These are phyloP conservation scores for Fusarium sarcochroum DNA, from an alignment of 2,329 filamentous ascomycete genomes.

Conservation along the genomic window DNA sequence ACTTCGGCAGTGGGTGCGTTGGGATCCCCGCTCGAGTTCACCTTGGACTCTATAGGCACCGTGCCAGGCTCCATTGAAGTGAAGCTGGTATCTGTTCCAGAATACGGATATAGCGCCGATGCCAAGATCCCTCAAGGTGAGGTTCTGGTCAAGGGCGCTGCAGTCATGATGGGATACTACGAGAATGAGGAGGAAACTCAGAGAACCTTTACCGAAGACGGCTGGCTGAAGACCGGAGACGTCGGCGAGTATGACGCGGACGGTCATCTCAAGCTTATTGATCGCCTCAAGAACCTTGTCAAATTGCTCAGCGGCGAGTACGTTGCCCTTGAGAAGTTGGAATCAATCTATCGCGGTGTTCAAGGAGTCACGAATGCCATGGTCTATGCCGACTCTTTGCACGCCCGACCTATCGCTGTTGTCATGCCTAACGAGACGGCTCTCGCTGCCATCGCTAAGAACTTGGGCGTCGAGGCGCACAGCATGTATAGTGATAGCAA, in stretches of 20 bases:
- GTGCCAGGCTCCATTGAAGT: conserved; percentile 83
- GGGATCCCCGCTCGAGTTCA: conserved; percentile 87
- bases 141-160: conserved; percentile 85
- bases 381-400: conserved; percentile 81
- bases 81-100: conserved; percentile 90
- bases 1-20: conserved; percentile 85
- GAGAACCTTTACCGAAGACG: conserved; percentile 81
- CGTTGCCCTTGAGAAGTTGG: conserved; percentile 96
- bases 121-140: conserved; percentile 88
- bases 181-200: conserved; percentile 87
- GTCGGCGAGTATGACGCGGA: conserved; percentile 88
- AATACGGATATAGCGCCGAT: conserved; percentile 84
- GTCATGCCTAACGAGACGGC: conserved; percentile 77
- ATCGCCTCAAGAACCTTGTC: conserved; percentile 97
- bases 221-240: conserved; percentile 97
- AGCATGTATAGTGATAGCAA: conserved; percentile 76
- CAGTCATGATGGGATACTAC: conserved; percentile 83
- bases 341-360: conserved; percentile 87
- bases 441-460: conserved; percentile 69
- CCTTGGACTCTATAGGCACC: conserved; percentile 80
- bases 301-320: conserved; percentile 97
- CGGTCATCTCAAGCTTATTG: conserved; percentile 88
- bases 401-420: conserved; percentile 84
- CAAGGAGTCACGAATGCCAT: conserved; percentile 87
- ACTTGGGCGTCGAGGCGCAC: conserved; percentile 74